These are phyloP conservation scores for Colletotrichum sansevieriae DNA, from an alignment of 2,329 filamentous ascomycete species.

Conservation along the genomic window DNA sequence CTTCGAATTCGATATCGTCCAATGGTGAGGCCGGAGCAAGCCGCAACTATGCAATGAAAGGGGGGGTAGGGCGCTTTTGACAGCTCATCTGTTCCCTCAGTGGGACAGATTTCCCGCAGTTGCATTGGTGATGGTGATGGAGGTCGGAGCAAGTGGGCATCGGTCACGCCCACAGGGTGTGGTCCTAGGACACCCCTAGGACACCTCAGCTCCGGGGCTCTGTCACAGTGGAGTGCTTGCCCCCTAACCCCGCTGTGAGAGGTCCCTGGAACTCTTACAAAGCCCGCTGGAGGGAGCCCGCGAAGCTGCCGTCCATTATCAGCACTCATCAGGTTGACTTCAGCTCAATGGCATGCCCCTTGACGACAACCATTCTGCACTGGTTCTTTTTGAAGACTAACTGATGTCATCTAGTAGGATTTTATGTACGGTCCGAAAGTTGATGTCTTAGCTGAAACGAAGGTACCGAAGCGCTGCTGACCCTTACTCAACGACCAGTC, in stretches of 20 bases:
- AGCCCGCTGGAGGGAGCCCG: constrained; percentile 20
- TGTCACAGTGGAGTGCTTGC: constrained; percentile 11
- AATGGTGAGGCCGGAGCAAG: background rate
- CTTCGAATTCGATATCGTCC: background rate
- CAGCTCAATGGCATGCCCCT: constrained; percentile 6
- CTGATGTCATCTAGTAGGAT: background rate
- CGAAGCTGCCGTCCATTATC: background rate
- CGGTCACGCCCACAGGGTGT: constrained; percentile 10
- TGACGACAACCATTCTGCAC: background rate
- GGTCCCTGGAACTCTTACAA: constrained; percentile 16
- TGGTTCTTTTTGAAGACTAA: background rate
- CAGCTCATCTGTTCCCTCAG: background rate
- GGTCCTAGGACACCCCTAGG: background rate
- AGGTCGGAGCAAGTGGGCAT: constrained; percentile 16
- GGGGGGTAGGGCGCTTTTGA: background rate
- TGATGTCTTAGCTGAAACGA: constrained; percentile 16
- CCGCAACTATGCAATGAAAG: background rate
- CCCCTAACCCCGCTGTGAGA: constrained; percentile 24
- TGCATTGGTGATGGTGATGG: constrained; percentile 9
- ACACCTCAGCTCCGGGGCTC: constrained; percentile 12
- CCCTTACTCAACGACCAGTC: background rate
- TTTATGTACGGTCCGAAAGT: background rate
- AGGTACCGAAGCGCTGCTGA: background rate
- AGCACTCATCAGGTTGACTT: constrained; percentile 8
- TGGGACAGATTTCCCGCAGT: constrained; percentile 28